Evolutionary conservation across 805 yeast genomes (phyloP), one percentile per base, ranked within the genome.

Genomic region (Teunomyces atbi): DNA sequence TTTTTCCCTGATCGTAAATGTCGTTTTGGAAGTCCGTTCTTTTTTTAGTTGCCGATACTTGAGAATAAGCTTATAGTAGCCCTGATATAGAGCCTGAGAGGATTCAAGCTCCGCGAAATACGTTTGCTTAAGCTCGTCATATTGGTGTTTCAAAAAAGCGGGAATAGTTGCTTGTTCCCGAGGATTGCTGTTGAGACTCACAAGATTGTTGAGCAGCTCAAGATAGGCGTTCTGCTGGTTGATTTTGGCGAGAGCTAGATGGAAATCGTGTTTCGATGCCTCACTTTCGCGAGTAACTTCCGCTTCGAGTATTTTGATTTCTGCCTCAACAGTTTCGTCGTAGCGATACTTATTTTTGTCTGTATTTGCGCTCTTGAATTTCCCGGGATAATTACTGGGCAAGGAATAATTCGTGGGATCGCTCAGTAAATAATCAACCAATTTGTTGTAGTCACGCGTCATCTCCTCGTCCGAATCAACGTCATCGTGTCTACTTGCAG

Each of bases 101-200:
- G 54, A 60, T 20, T 50, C 52, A 21, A 67, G 49, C 45, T 70
- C 73, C 3, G 53, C 53, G 3, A 67, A 47, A 45, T 62, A 66
- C 28, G 63, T 65, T 13, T 52, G 41, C 45, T 57, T 55, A 35
- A 71, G 50, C 20, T 54, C 43, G 3, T 55, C 34, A 44, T 61
- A 69, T 41, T 55, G 49, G 4, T 47, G 34, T 8, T 42, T 27
- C 13, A 41, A 32, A 10, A 42, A 12, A 12, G 27, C 18, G 15
- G 53, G 49, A 15, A 43, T 42, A 26, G 46, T 46, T 40, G 48
- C 46, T 11, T 41, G 44, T 18, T 43, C 50, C 7, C n/a, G 18
- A 3, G 30, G 44, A 23, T 56, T 54, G 7, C 48, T 45, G 41
- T 51, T 47, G 2, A 61, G 20, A 18, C 55, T 61, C 3, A 59